phyloP scores from a whole-genome alignment of 2,329 filamentous ascomycete species.

The Byssothecium circinans region DNA sequence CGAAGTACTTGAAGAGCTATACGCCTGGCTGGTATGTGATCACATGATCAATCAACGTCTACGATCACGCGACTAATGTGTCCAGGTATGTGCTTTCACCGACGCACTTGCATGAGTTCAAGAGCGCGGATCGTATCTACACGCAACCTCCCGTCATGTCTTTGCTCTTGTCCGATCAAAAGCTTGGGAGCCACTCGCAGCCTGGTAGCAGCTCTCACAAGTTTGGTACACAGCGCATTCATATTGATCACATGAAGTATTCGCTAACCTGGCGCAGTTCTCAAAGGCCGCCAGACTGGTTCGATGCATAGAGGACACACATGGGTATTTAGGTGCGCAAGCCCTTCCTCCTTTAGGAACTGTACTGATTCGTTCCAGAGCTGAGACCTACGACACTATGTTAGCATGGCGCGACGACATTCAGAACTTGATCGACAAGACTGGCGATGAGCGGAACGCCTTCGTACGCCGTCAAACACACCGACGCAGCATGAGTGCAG shows the following conservation, averaged over 20 bases:
- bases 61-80: conserved; percentile 9
- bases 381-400: conserved; percentile 85
- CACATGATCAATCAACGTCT: not conserved
- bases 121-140: conserved; percentile 86
- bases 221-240: conserved; percentile 62
- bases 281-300: conserved; percentile 93
- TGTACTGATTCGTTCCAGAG: conserved; percentile 38
- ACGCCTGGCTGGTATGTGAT: conserved; percentile 82
- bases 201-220: conserved; percentile 87
- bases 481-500: conserved; percentile 73
- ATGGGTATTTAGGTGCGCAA: conserved; percentile 59
- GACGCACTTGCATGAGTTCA: conserved; percentile 97
- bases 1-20: conserved; percentile 98
- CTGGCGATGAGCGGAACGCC: conserved; percentile 81
- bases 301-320: conserved; percentile 80
- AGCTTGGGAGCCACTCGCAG: conserved; percentile 86
- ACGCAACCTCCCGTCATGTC: conserved; percentile 92
- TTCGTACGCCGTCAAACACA: conserved; percentile 74
- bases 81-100: conserved; percentile 90
- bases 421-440: conserved; percentile 83
- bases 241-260: not conserved
- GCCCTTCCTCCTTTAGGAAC: not conserved
- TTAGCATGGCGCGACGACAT: conserved; percentile 96
- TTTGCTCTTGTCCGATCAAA: conserved; percentile 90
- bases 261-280: conserved; percentile 48